phyloP scores from a whole-genome alignment of 768 basidiomycete species.

The Dentipellis fragilis region DNA sequence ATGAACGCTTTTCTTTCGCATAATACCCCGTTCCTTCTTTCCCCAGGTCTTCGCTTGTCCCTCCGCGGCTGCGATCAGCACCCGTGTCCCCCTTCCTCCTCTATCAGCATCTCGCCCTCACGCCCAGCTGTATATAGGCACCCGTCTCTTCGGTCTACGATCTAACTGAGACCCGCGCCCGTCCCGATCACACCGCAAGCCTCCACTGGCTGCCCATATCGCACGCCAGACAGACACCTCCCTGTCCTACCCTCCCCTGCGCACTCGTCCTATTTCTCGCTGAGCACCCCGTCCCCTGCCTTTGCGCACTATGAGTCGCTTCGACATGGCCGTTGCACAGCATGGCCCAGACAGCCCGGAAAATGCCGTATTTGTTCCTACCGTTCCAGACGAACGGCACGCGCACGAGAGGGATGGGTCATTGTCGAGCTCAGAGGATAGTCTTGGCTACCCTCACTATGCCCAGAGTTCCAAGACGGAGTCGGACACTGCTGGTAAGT shows the following conservation, averaged over 20 bases:
- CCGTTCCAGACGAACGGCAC: constrained; percentile 1
- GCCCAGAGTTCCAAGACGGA: constrained; percentile 7
- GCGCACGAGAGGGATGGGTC: constrained; percentile 7
- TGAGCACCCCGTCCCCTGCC: constrained; percentile 1
- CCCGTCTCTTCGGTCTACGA: neutral
- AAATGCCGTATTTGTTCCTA: constrained; percentile 2
- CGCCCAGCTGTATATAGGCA: constrained; percentile 3
- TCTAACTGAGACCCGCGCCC: constrained; percentile 9
- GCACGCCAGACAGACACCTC: no score
- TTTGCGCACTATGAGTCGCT: constrained; percentile 9
- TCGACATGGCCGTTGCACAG: constrained; percentile 8
- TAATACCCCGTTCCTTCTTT: constrained; percentile 4
- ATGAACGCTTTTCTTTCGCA: constrained; percentile 2
- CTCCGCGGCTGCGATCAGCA: constrained; percentile 10
- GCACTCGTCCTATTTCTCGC: constrained; percentile 3
- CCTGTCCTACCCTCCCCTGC: constrained; percentile 4
- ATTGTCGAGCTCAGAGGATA: constrained; percentile 10
- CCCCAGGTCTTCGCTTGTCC: neutral
- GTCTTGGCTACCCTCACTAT: constrained; percentile 3
- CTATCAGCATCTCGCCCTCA: constrained; percentile 10
- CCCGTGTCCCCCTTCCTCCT: constrained; percentile 13
- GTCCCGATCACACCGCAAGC: constrained; percentile 15
- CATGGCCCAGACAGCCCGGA: constrained; percentile 7
- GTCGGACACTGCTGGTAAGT: constrained; percentile 6
- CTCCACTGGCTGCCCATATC: neutral